Evolutionary conservation across 2,329 filamentous ascomycete species (phyloP).

Genomic region (Seiridium unicorne): DNA sequence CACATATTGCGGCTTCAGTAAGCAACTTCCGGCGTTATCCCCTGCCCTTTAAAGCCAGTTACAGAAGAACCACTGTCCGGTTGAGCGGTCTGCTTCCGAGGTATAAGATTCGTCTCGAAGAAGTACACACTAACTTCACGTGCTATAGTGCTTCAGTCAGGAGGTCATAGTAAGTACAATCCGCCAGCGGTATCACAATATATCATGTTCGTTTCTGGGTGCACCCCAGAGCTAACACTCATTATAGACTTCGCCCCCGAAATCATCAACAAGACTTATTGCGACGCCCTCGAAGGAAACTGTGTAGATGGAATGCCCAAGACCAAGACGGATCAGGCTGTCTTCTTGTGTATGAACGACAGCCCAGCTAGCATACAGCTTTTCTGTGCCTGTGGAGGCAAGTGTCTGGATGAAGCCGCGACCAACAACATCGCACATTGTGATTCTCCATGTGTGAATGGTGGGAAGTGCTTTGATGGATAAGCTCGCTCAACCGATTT

Average conservation of each 20-base stretch:
- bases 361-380: constrained; percentile 25
- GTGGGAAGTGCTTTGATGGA: not conserved
- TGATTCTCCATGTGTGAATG: constrained; percentile 26
- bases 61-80: too few species aligned
- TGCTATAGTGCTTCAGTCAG: constrained; percentile 16
- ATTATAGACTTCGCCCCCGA: constrained; percentile 22
- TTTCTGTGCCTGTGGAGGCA: constrained; percentile 26
- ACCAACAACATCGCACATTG: constrained; percentile 30
- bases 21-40: too few species aligned
- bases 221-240: not conserved
- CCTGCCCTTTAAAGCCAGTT: too few species aligned
- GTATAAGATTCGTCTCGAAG: too few species aligned
- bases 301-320: constrained; percentile 22
- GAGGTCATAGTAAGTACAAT: constrained; percentile 24
- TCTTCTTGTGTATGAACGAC: constrained; percentile 30
- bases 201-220: not conserved
- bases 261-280: constrained; percentile 26
- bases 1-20: constrained; percentile 28
- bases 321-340: constrained; percentile 24
- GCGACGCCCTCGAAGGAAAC: constrained; percentile 22
- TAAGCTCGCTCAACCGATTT: too few species aligned
- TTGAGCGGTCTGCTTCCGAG: too few species aligned
- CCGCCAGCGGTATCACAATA: not conserved
- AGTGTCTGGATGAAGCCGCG: constrained; percentile 25
- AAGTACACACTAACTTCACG: too few species aligned